Evolutionary conservation across 139 green algal genomes (phyloP), one percentile per base, ranked within the genome.

Genomic region (Chlorella vulgaris): DNA sequence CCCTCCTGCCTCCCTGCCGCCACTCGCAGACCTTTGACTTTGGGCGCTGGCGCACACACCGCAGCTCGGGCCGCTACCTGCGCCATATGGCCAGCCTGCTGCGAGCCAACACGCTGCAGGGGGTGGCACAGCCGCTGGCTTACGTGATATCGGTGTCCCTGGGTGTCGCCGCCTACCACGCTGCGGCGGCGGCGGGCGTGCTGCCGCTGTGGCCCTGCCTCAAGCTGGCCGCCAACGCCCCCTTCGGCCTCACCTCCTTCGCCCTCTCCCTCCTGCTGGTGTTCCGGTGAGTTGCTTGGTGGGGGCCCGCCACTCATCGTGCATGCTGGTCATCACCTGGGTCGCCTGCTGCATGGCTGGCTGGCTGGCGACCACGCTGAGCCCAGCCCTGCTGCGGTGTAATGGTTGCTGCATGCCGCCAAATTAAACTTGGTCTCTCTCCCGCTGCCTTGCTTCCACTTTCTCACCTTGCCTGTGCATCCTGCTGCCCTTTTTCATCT

Each of bases 261-360:
- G 77, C 77, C 1, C 77, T 83, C n/a, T 83, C 77, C 33, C 65
- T 83, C 35, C 77, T 83, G 65, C 77, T 83, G 50, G 77, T 83
- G 35, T 67, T 58, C 39, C 21, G 61, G 38, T 51, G 60, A 69
- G 39, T n/a, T 15, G 10, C 47, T 58, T 58, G 47, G 47, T 58
- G 47, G 47, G 47, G 47, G 47, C 47, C 47, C 47, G 47, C 47
- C 24, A 7, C 33, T n/a, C 10, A 35, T 69, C 47, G 15, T 58
- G 10, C 47, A 58, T 15, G 13, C 47, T 58, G 47, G 47, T 15
- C 15, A 58, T 58, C 47, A 58, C 47, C 47, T 58, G 47, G 13
- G 15, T 15, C 47, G 15, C 13, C 47, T 58, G 47, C 47, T 24
- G 15, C 47, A 58, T 10, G 13, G 13, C 47, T 24, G 15, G 10